These are phyloP conservation scores for Tephrocybe sp. DNA, from an alignment of 768 basidiomycete species.

Conservation along the genomic window DNA sequence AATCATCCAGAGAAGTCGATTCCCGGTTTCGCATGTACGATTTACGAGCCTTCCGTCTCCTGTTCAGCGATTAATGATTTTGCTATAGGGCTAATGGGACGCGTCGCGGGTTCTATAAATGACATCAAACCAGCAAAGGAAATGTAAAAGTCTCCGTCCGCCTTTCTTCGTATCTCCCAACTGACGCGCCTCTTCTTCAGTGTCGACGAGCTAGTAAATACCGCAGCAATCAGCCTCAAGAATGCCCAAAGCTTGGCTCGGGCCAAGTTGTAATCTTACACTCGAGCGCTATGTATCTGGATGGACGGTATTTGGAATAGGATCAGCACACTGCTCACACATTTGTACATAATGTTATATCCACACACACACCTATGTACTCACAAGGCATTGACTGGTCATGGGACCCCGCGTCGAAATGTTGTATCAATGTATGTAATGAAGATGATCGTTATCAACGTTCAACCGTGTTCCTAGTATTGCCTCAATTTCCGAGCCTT, in stretches of 20 bases:
- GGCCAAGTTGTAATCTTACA: conserved; percentile 47
- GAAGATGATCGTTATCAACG: too few relatives aligned
- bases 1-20: conserved; percentile 64
- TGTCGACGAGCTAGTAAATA: conserved; percentile 78
- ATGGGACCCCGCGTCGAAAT: too few relatives aligned
- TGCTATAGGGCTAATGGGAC: conserved; percentile 70
- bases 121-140: conserved; percentile 83
- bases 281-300: background rate
- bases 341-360: too few relatives aligned
- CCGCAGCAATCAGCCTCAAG: conserved; percentile 59
- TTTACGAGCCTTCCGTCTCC: background rate
- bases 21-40: conserved; percentile 58
- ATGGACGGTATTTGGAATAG: conserved; percentile 1
- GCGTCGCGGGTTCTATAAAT: conserved; percentile 68
- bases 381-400: too few relatives aligned
- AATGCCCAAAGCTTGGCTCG: conserved; percentile 42
- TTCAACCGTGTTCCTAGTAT: too few relatives aligned
- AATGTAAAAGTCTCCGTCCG: conserved; percentile 55
- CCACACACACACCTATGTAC: too few relatives aligned
- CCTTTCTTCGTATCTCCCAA: conserved; percentile 9
- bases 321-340: too few relatives aligned
- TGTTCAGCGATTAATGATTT: conserved; percentile 1
- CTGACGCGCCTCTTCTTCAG: conserved; percentile 19
- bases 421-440: too few relatives aligned
- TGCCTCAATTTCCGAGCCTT: too few relatives aligned